These are phyloP conservation scores for Dendrobium catenatum DNA, from an alignment of 106 monocot species.

Conservation along the genomic window DNA sequence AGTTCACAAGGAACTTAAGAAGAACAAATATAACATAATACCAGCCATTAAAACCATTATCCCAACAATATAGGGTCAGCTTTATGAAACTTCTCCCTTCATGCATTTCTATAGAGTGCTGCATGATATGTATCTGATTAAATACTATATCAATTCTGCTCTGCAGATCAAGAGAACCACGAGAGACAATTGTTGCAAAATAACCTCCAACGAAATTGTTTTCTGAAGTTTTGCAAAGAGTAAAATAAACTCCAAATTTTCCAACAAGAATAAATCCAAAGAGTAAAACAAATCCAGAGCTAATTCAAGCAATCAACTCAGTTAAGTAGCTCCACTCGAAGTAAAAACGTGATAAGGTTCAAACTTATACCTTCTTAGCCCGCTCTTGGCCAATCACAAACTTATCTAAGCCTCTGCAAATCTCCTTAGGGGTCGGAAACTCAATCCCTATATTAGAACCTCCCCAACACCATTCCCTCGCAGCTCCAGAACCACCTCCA, in stretches of 20 bases:
- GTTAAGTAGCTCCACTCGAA: not conserved
- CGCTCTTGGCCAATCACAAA: constrained; percentile 81
- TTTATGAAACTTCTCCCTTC: too few species aligned
- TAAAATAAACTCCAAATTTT: not conserved
- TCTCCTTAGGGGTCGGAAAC: constrained; percentile 85
- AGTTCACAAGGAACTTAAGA: too few species aligned
- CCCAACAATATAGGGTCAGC: too few species aligned
- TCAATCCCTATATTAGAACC: constrained; percentile 50
- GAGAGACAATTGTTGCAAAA: not conserved
- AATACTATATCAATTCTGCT: not conserved
- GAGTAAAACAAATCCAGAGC: not conserved
- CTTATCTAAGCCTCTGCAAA: constrained; percentile 66
- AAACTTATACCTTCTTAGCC: constrained; percentile 68
- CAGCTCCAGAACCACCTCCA: not conserved
- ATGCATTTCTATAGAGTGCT: too few species aligned
- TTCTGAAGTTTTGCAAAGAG: not conserved
- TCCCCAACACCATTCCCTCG: constrained; percentile 43
- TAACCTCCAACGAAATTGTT: not conserved
- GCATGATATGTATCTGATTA: not conserved
- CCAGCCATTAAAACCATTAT: too few species aligned
- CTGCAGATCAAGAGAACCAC: not conserved
- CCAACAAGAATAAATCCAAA: not conserved
- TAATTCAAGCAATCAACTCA: not conserved
- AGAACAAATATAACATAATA: too few species aligned
- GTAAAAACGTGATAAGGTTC: not conserved